A percentile compares a stretch with the other conserved stretches of the same genome.
Evolutionary conservation across 1,139 yeast species (phyloP).

Genomic region (Arxiozyma heterogenica): DNA sequence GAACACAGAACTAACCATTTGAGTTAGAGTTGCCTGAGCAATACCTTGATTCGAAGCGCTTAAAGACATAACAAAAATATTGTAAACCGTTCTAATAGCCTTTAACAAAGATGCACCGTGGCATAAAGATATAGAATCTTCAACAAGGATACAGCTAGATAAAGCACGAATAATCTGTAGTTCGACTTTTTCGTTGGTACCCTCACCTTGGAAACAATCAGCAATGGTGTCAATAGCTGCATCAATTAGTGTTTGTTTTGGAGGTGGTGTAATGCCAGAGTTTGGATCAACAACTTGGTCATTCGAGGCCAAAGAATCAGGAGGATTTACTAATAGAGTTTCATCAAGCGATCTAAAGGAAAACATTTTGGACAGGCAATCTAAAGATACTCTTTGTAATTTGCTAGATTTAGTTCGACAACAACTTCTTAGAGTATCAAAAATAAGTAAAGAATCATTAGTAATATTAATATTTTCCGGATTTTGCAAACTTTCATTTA

Average conservation of each 20-base stretch:
- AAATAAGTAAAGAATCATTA: conserved; percentile 41
- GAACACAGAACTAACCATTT: conserved; percentile 77
- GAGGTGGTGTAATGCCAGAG: conserved; percentile 42
- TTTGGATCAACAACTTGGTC: conserved; percentile 29
- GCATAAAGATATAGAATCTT: conserved; percentile 54
- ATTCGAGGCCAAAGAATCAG: conserved; percentile 32
- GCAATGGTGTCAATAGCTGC: conserved; percentile 80
- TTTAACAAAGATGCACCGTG: conserved; percentile 85
- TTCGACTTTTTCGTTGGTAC: conserved; percentile 82
- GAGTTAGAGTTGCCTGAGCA: conserved; percentile 92
- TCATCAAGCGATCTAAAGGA: conserved; percentile 54
- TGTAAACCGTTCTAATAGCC: conserved; percentile 89
- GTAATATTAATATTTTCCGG: conserved; percentile 13
- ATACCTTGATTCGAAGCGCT: conserved; percentile 80
- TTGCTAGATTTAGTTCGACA: conserved; percentile 46
- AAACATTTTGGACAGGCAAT: conserved; percentile 57
- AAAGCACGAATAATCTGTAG: conserved; percentile 87
- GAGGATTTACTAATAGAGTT: conserved; percentile 36
- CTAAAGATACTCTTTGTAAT: conserved; percentile 49
- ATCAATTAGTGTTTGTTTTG: conserved; percentile 57
- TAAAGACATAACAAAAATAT: conserved; percentile 77
- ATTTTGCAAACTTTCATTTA: conserved; percentile 18
- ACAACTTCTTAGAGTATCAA: conserved; percentile 55
- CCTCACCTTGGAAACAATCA: conserved; percentile 83
- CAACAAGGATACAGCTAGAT: conserved; percentile 75